Evolutionary conservation across 2,329 filamentous ascomycete genomes (phyloP).

Genomic region (Cladosporium colombiae): DNA sequence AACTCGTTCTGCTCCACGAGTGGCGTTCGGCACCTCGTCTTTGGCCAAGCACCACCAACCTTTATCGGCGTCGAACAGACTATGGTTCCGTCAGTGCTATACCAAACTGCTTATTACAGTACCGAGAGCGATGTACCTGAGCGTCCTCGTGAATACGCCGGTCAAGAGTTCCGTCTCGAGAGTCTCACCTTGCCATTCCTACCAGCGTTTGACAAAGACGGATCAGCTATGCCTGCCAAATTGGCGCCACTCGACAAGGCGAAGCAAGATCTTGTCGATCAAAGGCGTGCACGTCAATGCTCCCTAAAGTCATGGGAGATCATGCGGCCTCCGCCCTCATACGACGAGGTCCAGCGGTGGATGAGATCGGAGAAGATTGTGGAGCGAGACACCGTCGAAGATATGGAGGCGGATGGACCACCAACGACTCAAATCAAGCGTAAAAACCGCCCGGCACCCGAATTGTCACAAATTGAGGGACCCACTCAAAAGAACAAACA

Average conservation of each 20-base stretch:
- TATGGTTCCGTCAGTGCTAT: constrained; percentile 69
- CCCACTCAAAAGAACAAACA: constrained; percentile 80
- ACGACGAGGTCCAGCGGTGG: constrained; percentile 70
- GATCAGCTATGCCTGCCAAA: constrained; percentile 57
- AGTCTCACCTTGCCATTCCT: constrained; percentile 77
- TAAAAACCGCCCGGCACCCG: constrained; percentile 37
- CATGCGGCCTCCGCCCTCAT: constrained; percentile 67
- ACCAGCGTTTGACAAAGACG: constrained; percentile 61
- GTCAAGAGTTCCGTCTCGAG: constrained; percentile 77
- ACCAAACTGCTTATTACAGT: constrained; percentile 84
- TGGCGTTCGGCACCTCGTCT: constrained; percentile 36
- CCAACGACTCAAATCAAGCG: constrained; percentile 34
- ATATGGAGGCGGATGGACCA: constrained; percentile 35
- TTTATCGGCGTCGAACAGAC: constrained; percentile 54
- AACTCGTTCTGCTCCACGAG: constrained; percentile 27
- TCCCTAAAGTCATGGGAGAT: constrained; percentile 76
- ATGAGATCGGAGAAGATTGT: constrained; percentile 44
- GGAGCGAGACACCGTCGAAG: constrained; percentile 23
- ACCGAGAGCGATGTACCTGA: constrained; percentile 80
- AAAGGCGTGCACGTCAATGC: constrained; percentile 58
- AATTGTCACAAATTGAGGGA: constrained; percentile 81
- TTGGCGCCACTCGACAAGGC: constrained; percentile 57
- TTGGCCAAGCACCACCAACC: constrained; percentile 44
- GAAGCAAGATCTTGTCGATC: constrained; percentile 54
- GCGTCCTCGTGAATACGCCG: constrained; percentile 78